Evolutionary conservation across 2,329 filamentous ascomycete species (phyloP), one percentile per base, ranked within the genome.

Genomic region (Scedosporium dehoogii): DNA sequence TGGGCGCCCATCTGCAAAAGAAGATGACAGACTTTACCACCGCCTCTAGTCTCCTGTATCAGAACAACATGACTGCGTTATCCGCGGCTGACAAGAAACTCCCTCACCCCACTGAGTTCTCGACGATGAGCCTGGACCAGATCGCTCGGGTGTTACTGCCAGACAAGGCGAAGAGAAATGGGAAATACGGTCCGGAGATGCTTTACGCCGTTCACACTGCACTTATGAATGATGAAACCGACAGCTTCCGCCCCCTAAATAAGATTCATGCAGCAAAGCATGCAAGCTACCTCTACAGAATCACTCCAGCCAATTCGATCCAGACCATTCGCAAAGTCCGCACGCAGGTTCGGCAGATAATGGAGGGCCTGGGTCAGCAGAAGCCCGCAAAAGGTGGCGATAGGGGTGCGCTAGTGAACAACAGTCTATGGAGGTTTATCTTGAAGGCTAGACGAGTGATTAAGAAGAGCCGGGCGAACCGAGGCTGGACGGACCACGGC

Each of bases 151-250:
- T 73, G 21, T 66, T 83, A 21, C 72, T 82, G 10, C 73, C 75
- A 2, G 64, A 68, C 46, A 76, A 74, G 63, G 64, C 66, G 1
- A 70, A 72, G 23, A 72, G 71, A 1, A 73, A 46, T 12, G 51
- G 59, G 23, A 6, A 41, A 25, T 58, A 72, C 9, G 80, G 80
- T 61, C 73, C 79, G 0, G 66, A 79, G 1, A 68, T 78, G 29
- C 73, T 91, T 4, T 89, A 91, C 68, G 89, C 90, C 3, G 84
- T 92, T 6, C 87, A 91, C 66, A 83, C 83, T 62, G 81, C 86
- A 7, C 70, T 93, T 6, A 71, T 80, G 25, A 77, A 80, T 48
- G 81, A 86, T 64, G 84, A 86, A 7, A 78, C 85, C 61, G 83
- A 79, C 29, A 58, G 69, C 23, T 90, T 92, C 69, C 78, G 79